phyloP scores from a whole-genome alignment of 2,329 filamentous ascomycete species.

The Penicillium corylophilum region DNA sequence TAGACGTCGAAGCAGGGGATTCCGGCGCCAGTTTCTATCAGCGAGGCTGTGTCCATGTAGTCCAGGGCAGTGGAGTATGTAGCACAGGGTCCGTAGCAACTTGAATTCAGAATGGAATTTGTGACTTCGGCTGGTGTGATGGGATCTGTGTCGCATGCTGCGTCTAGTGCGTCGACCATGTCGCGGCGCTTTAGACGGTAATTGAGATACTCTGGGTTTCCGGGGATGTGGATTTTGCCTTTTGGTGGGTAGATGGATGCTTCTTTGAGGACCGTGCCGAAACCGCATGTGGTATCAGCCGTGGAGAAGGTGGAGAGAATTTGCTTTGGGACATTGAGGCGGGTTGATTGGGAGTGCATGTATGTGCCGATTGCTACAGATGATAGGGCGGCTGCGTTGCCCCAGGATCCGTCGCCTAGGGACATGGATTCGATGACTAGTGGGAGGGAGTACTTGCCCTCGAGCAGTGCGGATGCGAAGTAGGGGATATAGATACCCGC shows the following conservation, averaged over 20 bases:
- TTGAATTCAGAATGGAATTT: slow-evolving; percentile 33
- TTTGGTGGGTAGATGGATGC: slow-evolving; percentile 31
- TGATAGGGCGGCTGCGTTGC: slow-evolving; percentile 37
- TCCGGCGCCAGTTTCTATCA: slow-evolving; percentile 8
- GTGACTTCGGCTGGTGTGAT: slow-evolving; percentile 26
- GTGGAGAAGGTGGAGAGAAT: slow-evolving; percentile 29
- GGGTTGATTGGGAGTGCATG: slow-evolving; percentile 23
- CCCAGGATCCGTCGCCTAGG: slow-evolving; percentile 38
- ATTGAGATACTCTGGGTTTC: slow-evolving; percentile 33
- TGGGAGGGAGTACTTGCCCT: slow-evolving; percentile 25
- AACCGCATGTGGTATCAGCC: slow-evolving; percentile 35
- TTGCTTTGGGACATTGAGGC: slow-evolving; percentile 28
- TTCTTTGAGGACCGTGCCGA: slow-evolving; percentile 29
- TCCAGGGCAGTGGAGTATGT: slow-evolving; percentile 36
- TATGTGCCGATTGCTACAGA: slow-evolving; percentile 30
- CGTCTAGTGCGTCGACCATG: slow-evolving; percentile 11
- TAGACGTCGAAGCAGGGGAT: slow-evolving; percentile 35
- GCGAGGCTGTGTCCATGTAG: slow-evolving; percentile 25
- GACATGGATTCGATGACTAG: slow-evolving; percentile 37
- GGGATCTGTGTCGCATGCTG: slow-evolving; percentile 26
- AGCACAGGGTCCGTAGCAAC: slow-evolving; percentile 38
- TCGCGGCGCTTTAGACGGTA: slow-evolving; percentile 19
- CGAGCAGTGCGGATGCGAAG: slow-evolving; percentile 33
- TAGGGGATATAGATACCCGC: slow-evolving; percentile 41
- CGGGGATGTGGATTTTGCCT: slow-evolving; percentile 31